Conservation (phyloP, 495 filamentous ascomycete species). For the Podospora didyma region DNA sequence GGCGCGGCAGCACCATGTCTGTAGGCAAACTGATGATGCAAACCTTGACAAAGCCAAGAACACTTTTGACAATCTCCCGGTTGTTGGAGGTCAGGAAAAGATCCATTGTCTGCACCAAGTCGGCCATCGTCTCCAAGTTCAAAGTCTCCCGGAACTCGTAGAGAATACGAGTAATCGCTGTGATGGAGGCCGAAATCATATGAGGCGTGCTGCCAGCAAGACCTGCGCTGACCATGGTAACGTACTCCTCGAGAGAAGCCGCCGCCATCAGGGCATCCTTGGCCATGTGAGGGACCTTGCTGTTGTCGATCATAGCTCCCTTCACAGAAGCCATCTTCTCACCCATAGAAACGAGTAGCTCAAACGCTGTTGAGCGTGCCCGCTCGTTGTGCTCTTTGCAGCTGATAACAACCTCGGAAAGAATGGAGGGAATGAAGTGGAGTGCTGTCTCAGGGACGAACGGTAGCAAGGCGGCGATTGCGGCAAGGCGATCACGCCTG, state of each 20-base stretch:
- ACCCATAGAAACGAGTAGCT: conserved; percentile 84
- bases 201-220: conserved; percentile 87
- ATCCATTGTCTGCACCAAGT: conserved; percentile 88
- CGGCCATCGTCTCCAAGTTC: conserved; percentile 51
- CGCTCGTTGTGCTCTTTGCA: conserved; percentile 97
- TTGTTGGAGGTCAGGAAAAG: conserved; percentile 93
- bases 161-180: conserved; percentile 82
- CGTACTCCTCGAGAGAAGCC: conserved; percentile 87
- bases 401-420: conserved; percentile 89
- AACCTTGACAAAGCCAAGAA: conserved; percentile 95
- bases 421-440: conserved; percentile 86
- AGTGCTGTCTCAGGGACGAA: conserved; percentile 71
- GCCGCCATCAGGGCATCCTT: conserved; percentile 68
- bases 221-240: conserved; percentile 96
- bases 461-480: conserved; percentile 72
- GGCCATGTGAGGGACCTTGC: conserved; percentile 80
- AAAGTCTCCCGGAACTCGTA: conserved; percentile 77
- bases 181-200: conserved; percentile 93
- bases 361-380: conserved; percentile 82
- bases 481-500: conserved; percentile 75
- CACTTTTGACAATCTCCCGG: conserved; percentile 88
- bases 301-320: conserved; percentile 76
- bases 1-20: conserved; percentile 66
- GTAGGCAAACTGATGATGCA: conserved; percentile 80
- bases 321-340: conserved; percentile 62